A percentile compares a stretch with the other conserved stretches of the same genome.
phyloP scores from a whole-genome alignment of 2,329 filamentous ascomycete species.

The Xylariaceae sp. region DNA sequence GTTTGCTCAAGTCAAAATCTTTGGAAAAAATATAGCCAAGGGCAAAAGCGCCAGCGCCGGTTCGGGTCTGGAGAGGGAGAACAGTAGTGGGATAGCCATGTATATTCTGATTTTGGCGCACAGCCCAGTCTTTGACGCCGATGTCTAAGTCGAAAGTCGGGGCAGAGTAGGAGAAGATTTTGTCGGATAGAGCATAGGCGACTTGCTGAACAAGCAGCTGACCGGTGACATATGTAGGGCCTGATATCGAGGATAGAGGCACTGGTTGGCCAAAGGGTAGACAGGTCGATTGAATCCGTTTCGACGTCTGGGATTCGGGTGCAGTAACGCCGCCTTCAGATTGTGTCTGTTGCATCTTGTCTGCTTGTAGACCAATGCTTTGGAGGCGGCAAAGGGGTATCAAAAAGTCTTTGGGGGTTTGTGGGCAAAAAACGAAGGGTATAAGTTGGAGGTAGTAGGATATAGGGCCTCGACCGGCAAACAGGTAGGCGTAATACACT shows the following conservation, averaged over 20 bases:
- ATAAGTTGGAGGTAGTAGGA: constrained; percentile 9
- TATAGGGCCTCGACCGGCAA: not conserved
- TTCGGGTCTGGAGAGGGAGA: constrained; percentile 75
- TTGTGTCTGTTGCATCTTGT: constrained; percentile 34
- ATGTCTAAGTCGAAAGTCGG: constrained; percentile 87
- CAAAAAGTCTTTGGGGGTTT: constrained; percentile 3
- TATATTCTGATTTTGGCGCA: constrained; percentile 66
- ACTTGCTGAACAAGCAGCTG: constrained; percentile 95
- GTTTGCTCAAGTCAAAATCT: constrained; percentile 88
- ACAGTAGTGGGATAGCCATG: constrained; percentile 76
- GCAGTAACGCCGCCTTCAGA: constrained; percentile 33
- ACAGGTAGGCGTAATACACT: not conserved
- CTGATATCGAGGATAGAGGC: constrained; percentile 59
- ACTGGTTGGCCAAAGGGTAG: constrained; percentile 54
- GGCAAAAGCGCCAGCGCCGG: constrained; percentile 84
- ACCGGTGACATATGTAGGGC: constrained; percentile 86
- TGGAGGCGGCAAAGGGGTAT: constrained; percentile 15
- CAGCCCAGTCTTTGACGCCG: constrained; percentile 73
- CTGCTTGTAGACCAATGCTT: constrained; percentile 10
- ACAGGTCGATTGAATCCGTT: constrained; percentile 43
- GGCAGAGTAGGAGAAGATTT: constrained; percentile 94
- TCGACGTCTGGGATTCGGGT: constrained; percentile 28
- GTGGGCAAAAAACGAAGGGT: constrained; percentile 13
- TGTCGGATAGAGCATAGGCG: constrained; percentile 90
- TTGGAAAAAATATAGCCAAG: constrained; percentile 97